These are phyloP conservation scores for Exobasidium cylindrosporum DNA, from an alignment of 1,284 basidiomycete species.

Conservation along the genomic window DNA sequence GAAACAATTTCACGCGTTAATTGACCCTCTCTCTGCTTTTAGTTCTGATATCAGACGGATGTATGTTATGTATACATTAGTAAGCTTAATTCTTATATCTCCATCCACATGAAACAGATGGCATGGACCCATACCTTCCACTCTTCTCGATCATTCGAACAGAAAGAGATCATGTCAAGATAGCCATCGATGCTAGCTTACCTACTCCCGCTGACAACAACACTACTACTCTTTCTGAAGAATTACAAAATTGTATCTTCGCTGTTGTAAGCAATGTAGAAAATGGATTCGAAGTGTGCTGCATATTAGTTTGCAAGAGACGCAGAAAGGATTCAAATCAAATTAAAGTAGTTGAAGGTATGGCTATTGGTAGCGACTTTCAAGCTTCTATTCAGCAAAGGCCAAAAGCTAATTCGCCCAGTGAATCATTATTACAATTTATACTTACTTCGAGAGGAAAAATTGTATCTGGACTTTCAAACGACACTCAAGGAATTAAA, in stretches of 20 bases:
- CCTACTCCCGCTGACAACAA: not conserved
- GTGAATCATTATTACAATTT: not conserved
- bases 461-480: not conserved
- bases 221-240: not conserved
- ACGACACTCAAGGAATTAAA: conserved; percentile 5
- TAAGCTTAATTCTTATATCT: no score
- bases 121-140: conserved; percentile 6
- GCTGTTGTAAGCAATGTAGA: conserved; percentile 17
- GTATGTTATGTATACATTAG: no score
- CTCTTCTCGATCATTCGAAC: not conserved
- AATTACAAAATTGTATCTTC: not conserved
- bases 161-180: conserved; percentile 3
- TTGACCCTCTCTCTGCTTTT: no score
- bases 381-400: not conserved
- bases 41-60: no score
- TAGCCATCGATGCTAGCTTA: conserved; percentile 6
- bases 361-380: conserved; percentile 10
- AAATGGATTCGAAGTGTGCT: conserved; percentile 9
- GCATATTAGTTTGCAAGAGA: conserved; percentile 11
- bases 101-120: no score
- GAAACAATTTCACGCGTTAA: no score
- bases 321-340: conserved; percentile 5
- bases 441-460: not conserved
- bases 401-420: not conserved
- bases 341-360: conserved; percentile 8